These are phyloP conservation scores for Tuber microsphaerosporum DNA, from an alignment of 495 filamentous ascomycete genomes.

Conservation along the genomic window DNA sequence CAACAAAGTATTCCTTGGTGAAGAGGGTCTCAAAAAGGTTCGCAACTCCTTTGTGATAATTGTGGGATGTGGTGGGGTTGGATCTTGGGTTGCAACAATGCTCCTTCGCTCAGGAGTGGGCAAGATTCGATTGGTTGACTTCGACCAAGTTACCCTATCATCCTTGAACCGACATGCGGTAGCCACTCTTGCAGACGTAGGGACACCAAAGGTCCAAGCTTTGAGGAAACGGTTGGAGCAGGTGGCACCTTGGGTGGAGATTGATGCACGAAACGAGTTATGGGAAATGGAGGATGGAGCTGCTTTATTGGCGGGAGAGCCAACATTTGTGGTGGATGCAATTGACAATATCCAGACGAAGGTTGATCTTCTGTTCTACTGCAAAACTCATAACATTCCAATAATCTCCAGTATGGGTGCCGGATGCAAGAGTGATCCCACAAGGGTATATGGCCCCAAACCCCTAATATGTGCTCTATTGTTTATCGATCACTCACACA, in stretches of 20 bases:
- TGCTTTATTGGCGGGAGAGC: conserved; percentile 57
- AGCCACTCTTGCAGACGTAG: conserved; percentile 87
- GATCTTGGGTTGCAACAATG: conserved; percentile 80
- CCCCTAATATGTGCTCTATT: neutral
- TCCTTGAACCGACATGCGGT: conserved; percentile 91
- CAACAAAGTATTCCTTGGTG: conserved; percentile 84
- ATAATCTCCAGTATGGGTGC: conserved; percentile 96
- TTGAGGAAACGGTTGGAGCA: conserved; percentile 70
- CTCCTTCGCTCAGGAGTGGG: conserved; percentile 83
- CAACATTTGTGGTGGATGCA: conserved; percentile 87
- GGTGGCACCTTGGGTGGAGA: conserved; percentile 82
- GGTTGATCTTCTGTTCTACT: conserved; percentile 84
- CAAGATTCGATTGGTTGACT: conserved; percentile 84
- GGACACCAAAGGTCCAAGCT: conserved; percentile 85
- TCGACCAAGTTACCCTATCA: conserved; percentile 93
- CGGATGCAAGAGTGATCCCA: conserved; percentile 94
- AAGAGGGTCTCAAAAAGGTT: conserved; percentile 69
- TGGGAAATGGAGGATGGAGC: conserved; percentile 63
- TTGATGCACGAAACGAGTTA: conserved; percentile 80
- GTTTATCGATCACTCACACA: neutral
- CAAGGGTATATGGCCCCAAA: conserved; percentile 40
- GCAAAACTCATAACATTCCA: conserved; percentile 61
- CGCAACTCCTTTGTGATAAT: conserved; percentile 77
- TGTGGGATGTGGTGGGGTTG: conserved; percentile 90
- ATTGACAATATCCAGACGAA: conserved; percentile 99